Evolutionary conservation across 2,329 filamentous ascomycete genomes (phyloP).

Genomic region (Aspergillus ustus): DNA sequence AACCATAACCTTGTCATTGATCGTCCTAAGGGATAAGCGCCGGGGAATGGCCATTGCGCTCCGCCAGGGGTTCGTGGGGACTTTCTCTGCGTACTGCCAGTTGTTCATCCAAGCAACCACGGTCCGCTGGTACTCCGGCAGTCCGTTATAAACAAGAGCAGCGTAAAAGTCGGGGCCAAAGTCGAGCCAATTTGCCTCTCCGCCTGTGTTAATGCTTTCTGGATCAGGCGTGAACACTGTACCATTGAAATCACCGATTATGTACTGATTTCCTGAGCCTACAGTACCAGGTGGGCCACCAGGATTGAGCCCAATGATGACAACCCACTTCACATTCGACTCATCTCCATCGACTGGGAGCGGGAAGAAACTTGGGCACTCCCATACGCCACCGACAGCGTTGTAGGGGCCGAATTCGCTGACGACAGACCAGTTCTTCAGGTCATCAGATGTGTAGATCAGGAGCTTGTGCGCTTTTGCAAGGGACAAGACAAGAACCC

Average conservation of each 20-base stretch:
- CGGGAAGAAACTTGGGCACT: constrained; percentile 35
- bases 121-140: constrained; percentile 23
- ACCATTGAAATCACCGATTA: constrained; percentile 35
- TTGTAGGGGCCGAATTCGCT: constrained; percentile 34
- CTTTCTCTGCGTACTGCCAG: constrained; percentile 32
- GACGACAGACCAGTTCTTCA: constrained; percentile 31
- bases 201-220: constrained; percentile 18
- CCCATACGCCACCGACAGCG: constrained; percentile 34
- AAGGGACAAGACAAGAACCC: constrained; percentile 26
- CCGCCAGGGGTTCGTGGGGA: constrained; percentile 34
- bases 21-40: constrained; percentile 26
- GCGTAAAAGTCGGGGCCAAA: constrained; percentile 38
- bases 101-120: constrained; percentile 37
- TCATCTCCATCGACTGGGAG: constrained; percentile 26
- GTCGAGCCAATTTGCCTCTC: constrained; percentile 34
- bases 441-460: constrained; percentile 31
- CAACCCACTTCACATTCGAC: constrained; percentile 31
- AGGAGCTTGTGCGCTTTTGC: constrained; percentile 28
- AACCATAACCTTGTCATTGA: constrained; percentile 19
- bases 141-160: constrained; percentile 28
- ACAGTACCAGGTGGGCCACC: constrained; percentile 35
- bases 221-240: constrained; percentile 29
- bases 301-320: constrained; percentile 32
- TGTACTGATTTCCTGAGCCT: constrained; percentile 36
- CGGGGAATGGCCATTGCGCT: constrained; percentile 33